Base-by-base conservation (phyloP, 441 rosid genomes). In the Arabidopsis lyrata region DNA sequence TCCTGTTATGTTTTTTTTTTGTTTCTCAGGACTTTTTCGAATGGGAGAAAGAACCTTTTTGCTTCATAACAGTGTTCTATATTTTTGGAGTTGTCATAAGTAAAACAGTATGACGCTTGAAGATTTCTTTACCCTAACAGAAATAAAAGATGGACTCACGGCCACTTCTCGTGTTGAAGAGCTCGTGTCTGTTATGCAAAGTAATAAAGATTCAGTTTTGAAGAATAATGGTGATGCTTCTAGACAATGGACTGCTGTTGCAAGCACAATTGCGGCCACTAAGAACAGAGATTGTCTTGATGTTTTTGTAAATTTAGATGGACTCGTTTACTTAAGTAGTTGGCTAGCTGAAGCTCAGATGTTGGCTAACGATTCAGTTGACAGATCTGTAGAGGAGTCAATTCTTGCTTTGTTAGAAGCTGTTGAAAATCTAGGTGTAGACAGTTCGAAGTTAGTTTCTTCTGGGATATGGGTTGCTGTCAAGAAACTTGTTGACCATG, bases 231-330 rank as follows among this genome's bases (percentile, higher is more conserved):
- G 88, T 4, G 99, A 91, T 75, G 90, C 90, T 68, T 85, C 83
- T 82, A 90, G 97, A 80, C 97, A 93, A 57, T 93, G 97, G 98
- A 80, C 92, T 64, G 91, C 97, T 45, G 97, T 93, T 75, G 97
- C 97, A 29, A 88, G 91, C 83, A 82, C 93, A 20, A 85, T 96
- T 64, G 82, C 90, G 36, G 95, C 90, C 36, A 93, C 98, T 1
- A 97, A 91, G 75, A 89, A 83, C 77, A 87, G 82, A 84, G 98
- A 93, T 44, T 91, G 99, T 76, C 94, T 96, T 42, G 91, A 96
- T 84, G 94, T 85, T 47, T 96, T 96, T 81, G 81, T 89, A 75
- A 83, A 88, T 68, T 82, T 91, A 84, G 96, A 87, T 77, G 99
- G 99, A n/a, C 86, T 93, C 48, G 79, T 52, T 50, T 89, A 88